phyloP scores from a whole-genome alignment of 805 yeast species.

The Ogataea corticis region DNA sequence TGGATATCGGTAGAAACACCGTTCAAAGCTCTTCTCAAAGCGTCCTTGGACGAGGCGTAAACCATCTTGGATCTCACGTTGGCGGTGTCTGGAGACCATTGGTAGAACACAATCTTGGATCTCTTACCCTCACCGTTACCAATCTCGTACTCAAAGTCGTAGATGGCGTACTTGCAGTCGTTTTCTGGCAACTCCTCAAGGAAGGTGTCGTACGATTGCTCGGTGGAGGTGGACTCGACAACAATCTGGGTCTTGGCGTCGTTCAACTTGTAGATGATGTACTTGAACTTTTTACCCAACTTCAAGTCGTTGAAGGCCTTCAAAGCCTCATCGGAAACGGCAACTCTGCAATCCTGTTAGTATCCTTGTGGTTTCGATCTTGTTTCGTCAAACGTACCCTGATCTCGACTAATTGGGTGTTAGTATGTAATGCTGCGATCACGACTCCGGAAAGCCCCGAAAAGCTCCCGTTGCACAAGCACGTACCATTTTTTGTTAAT shows the following conservation, averaged over 20 bases:
- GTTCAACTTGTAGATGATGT: constrained; percentile 77
- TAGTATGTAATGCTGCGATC: too few species aligned
- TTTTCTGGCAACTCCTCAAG: constrained; percentile 89
- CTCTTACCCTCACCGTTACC: constrained; percentile 91
- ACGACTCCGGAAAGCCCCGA: too few species aligned
- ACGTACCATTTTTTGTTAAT: constrained; percentile 3
- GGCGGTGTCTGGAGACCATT: constrained; percentile 99
- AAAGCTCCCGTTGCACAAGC: too few species aligned
- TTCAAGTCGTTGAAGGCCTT: constrained; percentile 94
- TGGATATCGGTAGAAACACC: constrained; percentile 94
- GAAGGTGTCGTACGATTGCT: constrained; percentile 78
- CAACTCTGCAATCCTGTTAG: constrained; percentile 54
- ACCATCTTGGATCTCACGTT: constrained; percentile 96
- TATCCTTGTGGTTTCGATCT: background rate
- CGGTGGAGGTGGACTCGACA: constrained; percentile 80
- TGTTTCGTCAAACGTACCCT: constrained; percentile 30
- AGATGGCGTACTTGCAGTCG: constrained; percentile 94
- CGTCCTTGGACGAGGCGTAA: constrained; percentile 97
- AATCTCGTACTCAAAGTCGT: constrained; percentile 94
- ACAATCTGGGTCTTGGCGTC: constrained; percentile 86
- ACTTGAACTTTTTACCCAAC: constrained; percentile 88
- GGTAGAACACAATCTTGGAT: constrained; percentile 66
- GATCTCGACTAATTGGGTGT: constrained; percentile 31
- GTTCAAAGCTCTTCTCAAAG: constrained; percentile 93
- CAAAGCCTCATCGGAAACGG: constrained; percentile 84